Evolutionary conservation across 306 rosid genomes (phyloP).

Genomic region (Coriaria nepalensis): DNA sequence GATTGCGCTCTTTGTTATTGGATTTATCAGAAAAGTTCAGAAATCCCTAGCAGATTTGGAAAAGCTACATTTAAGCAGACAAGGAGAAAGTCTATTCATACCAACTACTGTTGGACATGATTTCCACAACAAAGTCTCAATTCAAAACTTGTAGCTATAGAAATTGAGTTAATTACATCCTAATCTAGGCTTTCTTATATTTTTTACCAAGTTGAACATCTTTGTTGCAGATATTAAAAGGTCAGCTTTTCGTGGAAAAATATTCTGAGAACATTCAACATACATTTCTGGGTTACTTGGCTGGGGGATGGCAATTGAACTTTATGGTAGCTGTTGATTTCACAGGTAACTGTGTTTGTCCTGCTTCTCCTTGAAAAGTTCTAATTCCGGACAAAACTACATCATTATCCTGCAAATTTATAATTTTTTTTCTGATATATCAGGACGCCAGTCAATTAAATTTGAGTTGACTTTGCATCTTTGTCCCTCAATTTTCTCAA

Average conservation of each 20-base stretch:
- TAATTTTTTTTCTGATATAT: no score
- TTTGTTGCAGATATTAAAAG: constrained; percentile 50
- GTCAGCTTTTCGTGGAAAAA: constrained; percentile 75
- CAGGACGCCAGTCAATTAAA: no score
- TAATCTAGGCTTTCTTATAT: constrained; percentile 7
- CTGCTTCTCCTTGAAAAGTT: not conserved
- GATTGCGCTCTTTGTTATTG: constrained; percentile 10
- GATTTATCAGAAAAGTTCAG: constrained; percentile 61
- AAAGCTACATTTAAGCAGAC: constrained; percentile 53
- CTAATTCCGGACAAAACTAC: not conserved
- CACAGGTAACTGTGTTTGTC: constrained; percentile 40
- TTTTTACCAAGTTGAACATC: constrained; percentile 21
- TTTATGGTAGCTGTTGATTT: constrained; percentile 95
- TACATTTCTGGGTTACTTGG: constrained; percentile 87
- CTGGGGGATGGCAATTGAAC: constrained; percentile 82
- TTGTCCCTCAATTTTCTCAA: no score
- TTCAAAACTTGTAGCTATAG: constrained; percentile 8
- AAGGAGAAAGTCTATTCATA: constrained; percentile 45
- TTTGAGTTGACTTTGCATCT: no score
- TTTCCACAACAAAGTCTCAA: constrained; percentile 61
- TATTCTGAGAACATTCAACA: constrained; percentile 52
- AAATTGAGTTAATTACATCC: constrained; percentile 13
- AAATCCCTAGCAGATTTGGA: constrained; percentile 74
- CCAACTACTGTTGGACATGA: constrained; percentile 51
- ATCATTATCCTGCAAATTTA: no score